Evolutionary conservation across 192 early-diverging fungal species (phyloP).

Genomic region (Rhizophagus sp.): DNA sequence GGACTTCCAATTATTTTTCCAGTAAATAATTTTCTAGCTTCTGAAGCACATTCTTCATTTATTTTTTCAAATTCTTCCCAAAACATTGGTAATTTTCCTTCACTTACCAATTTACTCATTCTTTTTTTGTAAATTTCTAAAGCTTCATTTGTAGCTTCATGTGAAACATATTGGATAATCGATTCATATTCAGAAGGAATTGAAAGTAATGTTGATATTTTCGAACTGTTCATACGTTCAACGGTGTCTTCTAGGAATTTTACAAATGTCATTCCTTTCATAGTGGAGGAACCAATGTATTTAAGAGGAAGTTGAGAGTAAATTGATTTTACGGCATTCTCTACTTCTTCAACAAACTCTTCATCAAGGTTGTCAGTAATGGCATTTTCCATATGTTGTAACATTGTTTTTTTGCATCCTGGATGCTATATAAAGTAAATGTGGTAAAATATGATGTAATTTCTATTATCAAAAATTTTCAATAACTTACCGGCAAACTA

Average conservation of each 20-base stretch:
- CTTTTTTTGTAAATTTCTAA: not conserved
- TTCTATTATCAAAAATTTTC: too few relatives aligned
- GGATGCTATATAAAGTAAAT: not conserved
- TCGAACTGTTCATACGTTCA: not conserved
- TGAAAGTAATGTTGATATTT: not conserved
- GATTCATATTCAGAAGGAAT: conserved; percentile 8
- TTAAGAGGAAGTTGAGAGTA: not conserved
- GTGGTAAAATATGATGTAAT: too few relatives aligned
- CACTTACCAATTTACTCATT: not conserved
- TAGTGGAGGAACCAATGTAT: not conserved
- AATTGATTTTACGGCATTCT: not conserved
- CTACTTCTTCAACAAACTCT: not conserved
- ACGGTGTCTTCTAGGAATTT: not conserved
- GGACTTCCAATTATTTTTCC: not conserved
- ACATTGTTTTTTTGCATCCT: not conserved
- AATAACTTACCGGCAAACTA: not conserved
- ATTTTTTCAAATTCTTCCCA: not conserved
- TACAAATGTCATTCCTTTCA: conserved; percentile 1
- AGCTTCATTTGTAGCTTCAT: not conserved
- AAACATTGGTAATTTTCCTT: not conserved
- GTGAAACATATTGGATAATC: not conserved
- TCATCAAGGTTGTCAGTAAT: not conserved
- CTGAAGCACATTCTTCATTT: not conserved
- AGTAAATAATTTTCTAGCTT: not conserved
- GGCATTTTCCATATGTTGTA: not conserved